These are phyloP conservation scores for Aspergillus brasiliensis DNA, from an alignment of 2,329 filamentous ascomycete species.

Conservation along the genomic window DNA sequence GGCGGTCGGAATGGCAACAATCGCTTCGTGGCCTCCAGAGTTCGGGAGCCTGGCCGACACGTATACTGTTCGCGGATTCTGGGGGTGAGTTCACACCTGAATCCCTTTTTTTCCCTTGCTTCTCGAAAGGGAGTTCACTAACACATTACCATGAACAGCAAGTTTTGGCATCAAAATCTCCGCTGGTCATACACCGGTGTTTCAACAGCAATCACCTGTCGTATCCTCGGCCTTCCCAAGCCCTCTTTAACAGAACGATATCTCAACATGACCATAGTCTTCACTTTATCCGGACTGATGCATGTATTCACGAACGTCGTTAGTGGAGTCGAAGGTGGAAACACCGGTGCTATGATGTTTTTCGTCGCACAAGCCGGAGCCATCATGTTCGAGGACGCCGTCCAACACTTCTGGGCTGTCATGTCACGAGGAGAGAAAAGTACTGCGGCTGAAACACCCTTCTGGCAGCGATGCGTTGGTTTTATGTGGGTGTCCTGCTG, in stretches of 20 bases:
- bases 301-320: slow-evolving; percentile 23
- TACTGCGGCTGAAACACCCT: background rate
- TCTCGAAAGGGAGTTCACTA: background rate
- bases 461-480: slow-evolving; percentile 6
- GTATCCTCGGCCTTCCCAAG: slow-evolving; percentile 21
- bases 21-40: slow-evolving; percentile 26
- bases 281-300: slow-evolving; percentile 30
- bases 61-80: slow-evolving; percentile 30
- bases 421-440: background rate
- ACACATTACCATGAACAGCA: slow-evolving; percentile 14
- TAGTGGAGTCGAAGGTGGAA: slow-evolving; percentile 16
- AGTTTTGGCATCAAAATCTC: slow-evolving; percentile 34
- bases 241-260: slow-evolving; percentile 29
- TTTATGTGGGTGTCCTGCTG: slow-evolving; percentile 1
- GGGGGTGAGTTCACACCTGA: slow-evolving; percentile 26
- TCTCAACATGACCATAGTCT: slow-evolving; percentile 30
- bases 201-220: slow-evolving; percentile 22
- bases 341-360: slow-evolving; percentile 24
- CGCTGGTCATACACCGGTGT: slow-evolving; percentile 26
- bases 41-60: slow-evolving; percentile 28
- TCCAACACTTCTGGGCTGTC: slow-evolving; percentile 23
- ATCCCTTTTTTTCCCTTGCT: background rate
- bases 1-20: slow-evolving; percentile 12
- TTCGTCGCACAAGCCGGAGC: slow-evolving; percentile 28
- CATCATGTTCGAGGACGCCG: slow-evolving; percentile 33